Percentiles rank a stretch among this genome's conserved stretches.
Evolutionary conservation across 495 filamentous ascomycete genomes (phyloP).

Genomic region (Xylaria grammica): DNA sequence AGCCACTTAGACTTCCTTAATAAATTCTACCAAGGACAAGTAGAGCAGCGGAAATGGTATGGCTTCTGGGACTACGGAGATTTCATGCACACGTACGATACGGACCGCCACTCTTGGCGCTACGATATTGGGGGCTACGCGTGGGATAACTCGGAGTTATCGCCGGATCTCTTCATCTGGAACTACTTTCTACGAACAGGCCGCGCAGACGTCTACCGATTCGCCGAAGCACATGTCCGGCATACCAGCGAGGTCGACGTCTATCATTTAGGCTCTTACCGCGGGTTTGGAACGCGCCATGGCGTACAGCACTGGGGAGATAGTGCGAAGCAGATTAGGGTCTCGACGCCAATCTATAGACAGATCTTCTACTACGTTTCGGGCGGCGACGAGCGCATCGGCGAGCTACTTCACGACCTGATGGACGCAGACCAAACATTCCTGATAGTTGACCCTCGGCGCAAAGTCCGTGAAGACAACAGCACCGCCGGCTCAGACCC

Average conservation of each 20-base stretch:
- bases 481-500: conserved; percentile 41
- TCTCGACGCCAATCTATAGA: conserved; percentile 51
- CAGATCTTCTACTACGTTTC: conserved; percentile 54
- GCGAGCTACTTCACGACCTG: conserved; percentile 48
- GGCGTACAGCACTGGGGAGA: conserved; percentile 58
- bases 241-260: conserved; percentile 58
- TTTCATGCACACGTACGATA: conserved; percentile 58
- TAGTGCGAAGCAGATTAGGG: conserved; percentile 56
- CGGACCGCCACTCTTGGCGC: conserved; percentile 54
- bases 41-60: conserved; percentile 54
- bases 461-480: conserved; percentile 53
- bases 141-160: conserved; percentile 62
- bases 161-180: conserved; percentile 58
- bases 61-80: conserved; percentile 60
- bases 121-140: conserved; percentile 60
- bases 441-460: conserved; percentile 49
- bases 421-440: conserved; percentile 50
- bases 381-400: conserved; percentile 53
- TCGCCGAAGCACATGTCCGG: conserved; percentile 54
- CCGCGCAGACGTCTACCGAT: conserved; percentile 49
- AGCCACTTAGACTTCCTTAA: conserved; percentile 50
- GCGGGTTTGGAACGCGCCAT: conserved; percentile 57
- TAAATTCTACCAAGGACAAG: conserved; percentile 51
- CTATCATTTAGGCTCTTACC: conserved; percentile 53
- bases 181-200: conserved; percentile 56